phyloP scores from a whole-genome alignment of 2,329 filamentous ascomycete species.

The Colletotrichum graminicola region DNA sequence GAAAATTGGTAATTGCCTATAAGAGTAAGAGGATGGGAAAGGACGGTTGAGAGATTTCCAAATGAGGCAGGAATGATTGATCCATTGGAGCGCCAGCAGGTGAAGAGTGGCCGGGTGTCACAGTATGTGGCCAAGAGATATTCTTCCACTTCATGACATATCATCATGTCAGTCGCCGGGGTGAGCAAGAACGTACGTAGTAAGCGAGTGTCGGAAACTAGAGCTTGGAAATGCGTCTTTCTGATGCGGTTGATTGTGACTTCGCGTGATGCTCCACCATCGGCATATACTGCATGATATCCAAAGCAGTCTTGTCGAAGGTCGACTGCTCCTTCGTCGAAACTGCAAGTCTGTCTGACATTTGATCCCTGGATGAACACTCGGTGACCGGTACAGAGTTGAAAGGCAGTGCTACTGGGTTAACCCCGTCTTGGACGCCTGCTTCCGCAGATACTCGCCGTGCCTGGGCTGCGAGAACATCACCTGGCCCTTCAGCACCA shows the following conservation, averaged over 20 bases:
- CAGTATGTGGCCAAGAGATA: neutral
- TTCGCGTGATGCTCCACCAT: neutral
- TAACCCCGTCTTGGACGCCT: slow-evolving; percentile 23
- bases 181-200: too few relatives aligned
- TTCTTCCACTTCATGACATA: too few relatives aligned
- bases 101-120: too few relatives aligned
- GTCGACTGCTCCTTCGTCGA: neutral
- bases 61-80: neutral
- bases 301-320: neutral
- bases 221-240: too few relatives aligned
- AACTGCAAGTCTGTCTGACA: neutral
- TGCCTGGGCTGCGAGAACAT: slow-evolving; percentile 17
- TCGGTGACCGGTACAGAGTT: neutral
- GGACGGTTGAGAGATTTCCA: neutral
- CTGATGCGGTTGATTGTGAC: too few relatives aligned
- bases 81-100: too few relatives aligned
- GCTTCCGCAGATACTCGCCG: slow-evolving; percentile 26
- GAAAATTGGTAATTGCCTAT: too few relatives aligned
- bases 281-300: neutral
- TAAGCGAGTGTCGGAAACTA: too few relatives aligned
- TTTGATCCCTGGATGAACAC: neutral
- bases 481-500: slow-evolving; percentile 3
- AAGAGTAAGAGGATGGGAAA: neutral
- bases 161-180: too few relatives aligned
- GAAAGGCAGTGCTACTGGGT: neutral